Base-by-base conservation (phyloP, 1,139 yeast genomes). In the Suhomyces guaymorum region DNA sequence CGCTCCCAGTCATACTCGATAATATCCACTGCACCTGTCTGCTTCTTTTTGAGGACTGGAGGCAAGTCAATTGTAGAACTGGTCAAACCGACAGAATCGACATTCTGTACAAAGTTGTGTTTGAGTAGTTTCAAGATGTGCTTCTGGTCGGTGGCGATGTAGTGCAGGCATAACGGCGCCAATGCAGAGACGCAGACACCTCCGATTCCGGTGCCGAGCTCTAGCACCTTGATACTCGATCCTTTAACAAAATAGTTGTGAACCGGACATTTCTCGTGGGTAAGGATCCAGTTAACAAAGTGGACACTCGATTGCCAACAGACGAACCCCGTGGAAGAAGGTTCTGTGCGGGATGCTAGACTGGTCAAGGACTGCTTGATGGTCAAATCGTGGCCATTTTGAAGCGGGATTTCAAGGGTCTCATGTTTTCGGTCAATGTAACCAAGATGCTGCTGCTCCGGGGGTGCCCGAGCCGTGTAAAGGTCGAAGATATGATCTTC, bases 1-100 rank as follows among this genome's bases (percentile, higher is more conserved):
- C 61, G 45, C 44, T 82, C 90, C 92, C 92, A 83, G 52, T 83
- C 90, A 43, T 66, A 75, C 41, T 75, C 83, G 5, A 68, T 51
- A 2, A 72, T 72, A 20, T 71, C 73, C 5, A 80, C 55, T 22
- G 23, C 24, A 17, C 7, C 9, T 5, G 20, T 26, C 5, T 34
- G 28, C 7, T 23, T 26, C 22, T 22, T 21, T 8, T 15, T 26
- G 19, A 30, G 46, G n/a, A 10, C 15, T n/a, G 17, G n/a, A 7
- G 26, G 17, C 15, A 38, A 23, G 15, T 28, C 26, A n/a, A 39
- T 15, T 0, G 45, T 49, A n/a, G 47, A 33, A 29, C 59, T 54
- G 8, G 39, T 28, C 13, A 49, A 47, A 11, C 39, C 24, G 24
- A 37, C 34, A 5, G 38, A 32, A n/a, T 16, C 40, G 23, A 45